Base-by-base conservation (phyloP, 768 basidiomycete genomes). In the Megacollybia marginata region DNA sequence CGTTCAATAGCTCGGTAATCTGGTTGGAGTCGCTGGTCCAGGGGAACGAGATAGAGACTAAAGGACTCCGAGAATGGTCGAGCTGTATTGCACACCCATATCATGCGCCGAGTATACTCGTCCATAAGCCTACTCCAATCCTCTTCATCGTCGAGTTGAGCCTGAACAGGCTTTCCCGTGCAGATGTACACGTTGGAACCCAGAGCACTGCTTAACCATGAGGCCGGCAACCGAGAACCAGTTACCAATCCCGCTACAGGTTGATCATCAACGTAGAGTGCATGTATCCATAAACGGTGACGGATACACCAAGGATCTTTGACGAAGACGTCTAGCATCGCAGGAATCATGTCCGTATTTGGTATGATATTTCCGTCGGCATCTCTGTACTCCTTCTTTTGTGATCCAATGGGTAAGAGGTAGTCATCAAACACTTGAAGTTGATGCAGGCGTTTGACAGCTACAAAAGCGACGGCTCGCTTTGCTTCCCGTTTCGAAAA, bases 361-460 rank as follows among this genome's bases (percentile, higher is more conserved):
- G 56, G 53, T 33, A 76, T 65, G 2, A 60, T 62, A 23, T 67
- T 59, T 12, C 75, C 80, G 46, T 84, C 80, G 0, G 73, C 71
- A 55, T 83, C 81, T 48, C 78, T 71, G 28, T 74, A 69, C 18
- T 68, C 72, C 31, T 69, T 71, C 5, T 71, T 77, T 36, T 68
- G 68, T 28, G 72, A 73, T 12, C 80, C 73, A n/a, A 76, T 69
- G 0, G 92, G 92, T 9, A 92, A 72, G 2, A 95, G 74, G 59
- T 87, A 83, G 50, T 92, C 83, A 57, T 94, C 85, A 55, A 93
- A 85, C 5, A 89, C 83, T 28, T 85, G 76, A n/a, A 89, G 67
- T 28, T 71, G 69, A 52, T 83, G 78, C 13, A 95, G 72, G 2
- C 71, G 70, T 55, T 79, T 82, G 18, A 90, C 87, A 2, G 86